Base-by-base conservation (phyloP, 441 rosid species). In the Pelargonium fulgidum region DNA sequence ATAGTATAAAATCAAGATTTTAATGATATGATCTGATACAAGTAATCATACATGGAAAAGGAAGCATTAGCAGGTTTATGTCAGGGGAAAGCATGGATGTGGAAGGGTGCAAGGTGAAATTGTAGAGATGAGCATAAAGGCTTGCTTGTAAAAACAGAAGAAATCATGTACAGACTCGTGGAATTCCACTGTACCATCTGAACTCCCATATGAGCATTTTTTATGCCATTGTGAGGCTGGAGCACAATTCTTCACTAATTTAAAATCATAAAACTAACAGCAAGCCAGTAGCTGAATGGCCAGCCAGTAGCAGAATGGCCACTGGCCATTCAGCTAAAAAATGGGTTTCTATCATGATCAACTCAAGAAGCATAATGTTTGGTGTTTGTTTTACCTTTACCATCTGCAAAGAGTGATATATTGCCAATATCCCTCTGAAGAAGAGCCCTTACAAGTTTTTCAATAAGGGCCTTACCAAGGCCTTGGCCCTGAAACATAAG, bases 401-500 rank as follows among this genome's bases (percentile, higher is more conserved):
- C 90, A 79, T 93, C 97, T 0, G 97, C 99, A 77, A 91, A 93
- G 17, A 93, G 97, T 11, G 99, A 76, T 72, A 93, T 91, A 65
- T 91, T 91, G 72, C 97, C 96, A 70, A 91, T 93, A 73, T 91
- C 97, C 77, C 85, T 87, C 48, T 88, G 99, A 69, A 93, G 91
- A 69, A 93, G 95, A 74, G 93, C 84, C 78, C 89, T 85, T 48
- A 89, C 85, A 39, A 93, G 78, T 80, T 87, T 91, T 83, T 89
- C 96, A 6, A 93, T 81, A 22, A 91, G 94, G 61, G 93, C 87
- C 83, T 89, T 93, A 52, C 97, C 99, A 45, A 89, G 90, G 64
- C 97, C 99, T 83, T 85, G 96, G 75, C 97, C 95, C 95, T 93
- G 76, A 75, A 84, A 17, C 63, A 67, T 36, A 67, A 65, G 22